Percentiles rank a stretch among this genome's conserved stretches.
These are phyloP conservation scores for Hypoxylon trugodes DNA, from an alignment of 495 filamentous ascomycete genomes.

Conservation along the genomic window DNA sequence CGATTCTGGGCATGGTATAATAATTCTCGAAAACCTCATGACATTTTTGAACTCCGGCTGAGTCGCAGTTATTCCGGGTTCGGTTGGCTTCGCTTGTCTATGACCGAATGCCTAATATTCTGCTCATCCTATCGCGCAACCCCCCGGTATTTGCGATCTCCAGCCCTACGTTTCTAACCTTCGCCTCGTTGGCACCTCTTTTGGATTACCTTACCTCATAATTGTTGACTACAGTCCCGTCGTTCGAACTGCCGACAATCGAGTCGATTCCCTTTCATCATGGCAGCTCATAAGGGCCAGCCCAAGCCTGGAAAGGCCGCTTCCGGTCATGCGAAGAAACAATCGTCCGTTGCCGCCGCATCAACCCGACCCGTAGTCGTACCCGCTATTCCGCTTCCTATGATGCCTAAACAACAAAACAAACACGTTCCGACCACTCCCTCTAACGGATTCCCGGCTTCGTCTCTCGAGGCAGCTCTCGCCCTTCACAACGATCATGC, in stretches of 20 bases:
- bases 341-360: conserved; percentile 11
- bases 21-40: conserved; percentile 28
- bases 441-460: conserved; percentile 43
- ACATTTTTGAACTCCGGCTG: conserved; percentile 39
- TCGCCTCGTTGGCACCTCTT: conserved; percentile 1
- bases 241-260: conserved; percentile 3
- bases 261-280: conserved; percentile 15
- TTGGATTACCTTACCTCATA: neutral
- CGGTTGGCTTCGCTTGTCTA: conserved; percentile 23
- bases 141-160: conserved; percentile 21
- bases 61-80: conserved; percentile 41
- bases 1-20: conserved; percentile 29
- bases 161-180: conserved; percentile 6
- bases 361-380: conserved; percentile 43
- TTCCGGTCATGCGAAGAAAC: conserved; percentile 39
- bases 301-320: conserved; percentile 36
- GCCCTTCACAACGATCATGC: conserved; percentile 20
- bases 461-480: conserved; percentile 46
- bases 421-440: conserved; percentile 22
- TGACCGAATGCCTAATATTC: conserved; percentile 29
- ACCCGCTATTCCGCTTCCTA: conserved; percentile 52
- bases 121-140: conserved; percentile 29
- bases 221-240: conserved; percentile 3
- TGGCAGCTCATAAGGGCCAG: conserved; percentile 39
- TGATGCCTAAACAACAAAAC: conserved; percentile 46